Evolutionary conservation across 1,284 basidiomycete species (phyloP).

Genomic region (Uromyces viciae-fabae): DNA sequence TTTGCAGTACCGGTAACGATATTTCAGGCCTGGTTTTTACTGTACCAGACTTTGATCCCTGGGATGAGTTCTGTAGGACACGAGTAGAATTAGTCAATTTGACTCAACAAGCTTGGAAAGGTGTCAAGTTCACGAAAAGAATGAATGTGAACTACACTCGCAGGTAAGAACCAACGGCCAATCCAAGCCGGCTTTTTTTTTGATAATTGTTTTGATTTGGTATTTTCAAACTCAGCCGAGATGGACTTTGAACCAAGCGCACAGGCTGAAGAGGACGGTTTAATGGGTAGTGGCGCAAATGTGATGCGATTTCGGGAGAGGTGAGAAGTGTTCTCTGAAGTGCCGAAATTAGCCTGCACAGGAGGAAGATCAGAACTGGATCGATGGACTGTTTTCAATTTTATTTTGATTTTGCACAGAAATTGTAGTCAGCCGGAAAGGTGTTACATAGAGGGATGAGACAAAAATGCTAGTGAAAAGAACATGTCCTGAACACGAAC

Average conservation of each 20-base stretch:
- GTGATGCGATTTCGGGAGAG: background rate
- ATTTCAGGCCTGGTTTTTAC: background rate
- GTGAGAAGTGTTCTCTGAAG: too few relatives aligned
- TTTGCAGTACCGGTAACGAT: background rate
- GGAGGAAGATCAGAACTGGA: background rate
- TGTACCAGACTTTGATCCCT: background rate
- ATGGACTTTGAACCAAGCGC: background rate
- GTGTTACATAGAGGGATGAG: background rate
- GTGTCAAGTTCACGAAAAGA: background rate
- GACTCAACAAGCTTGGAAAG: background rate
- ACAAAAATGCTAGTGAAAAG: too few relatives aligned
- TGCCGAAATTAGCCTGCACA: background rate
- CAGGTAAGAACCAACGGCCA: conserved; percentile 19
- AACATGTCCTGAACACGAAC: background rate
- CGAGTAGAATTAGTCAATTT: too few relatives aligned
- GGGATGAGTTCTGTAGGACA: too few relatives aligned
- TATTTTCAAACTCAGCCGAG: background rate
- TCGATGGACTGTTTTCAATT: too few relatives aligned
- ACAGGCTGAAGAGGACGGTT: background rate
- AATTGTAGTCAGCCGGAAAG: too few relatives aligned
- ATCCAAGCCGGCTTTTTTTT: conserved; percentile 23
- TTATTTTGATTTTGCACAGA: too few relatives aligned
- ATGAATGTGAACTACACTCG: background rate
- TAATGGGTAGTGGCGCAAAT: conserved; percentile 18
- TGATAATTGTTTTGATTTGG: background rate